Conservation (phyloP, 768 basidiomycete species). For the Rhodotorula diobovata region DNA sequence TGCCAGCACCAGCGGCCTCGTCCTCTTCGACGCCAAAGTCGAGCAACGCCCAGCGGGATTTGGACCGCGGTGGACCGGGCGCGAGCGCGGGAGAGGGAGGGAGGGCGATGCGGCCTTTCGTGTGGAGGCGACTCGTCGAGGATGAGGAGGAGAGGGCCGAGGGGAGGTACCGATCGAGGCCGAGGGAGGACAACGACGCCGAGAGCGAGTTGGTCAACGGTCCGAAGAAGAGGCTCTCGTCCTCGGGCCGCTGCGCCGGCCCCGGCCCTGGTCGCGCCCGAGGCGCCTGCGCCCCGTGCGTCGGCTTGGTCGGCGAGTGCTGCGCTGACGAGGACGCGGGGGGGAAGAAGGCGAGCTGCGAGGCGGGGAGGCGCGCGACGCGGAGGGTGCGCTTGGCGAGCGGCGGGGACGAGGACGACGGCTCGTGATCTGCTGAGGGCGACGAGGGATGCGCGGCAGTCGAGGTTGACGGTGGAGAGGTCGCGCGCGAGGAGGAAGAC, state of each 20-base stretch:
- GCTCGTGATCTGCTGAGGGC: neutral
- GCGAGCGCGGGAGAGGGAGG: neutral
- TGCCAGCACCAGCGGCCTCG: neutral
- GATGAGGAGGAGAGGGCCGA: neutral
- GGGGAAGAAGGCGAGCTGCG: constrained; percentile 31
- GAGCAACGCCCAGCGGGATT: constrained; percentile 4
- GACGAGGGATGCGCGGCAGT: neutral
- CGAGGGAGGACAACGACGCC: neutral
- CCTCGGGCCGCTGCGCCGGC: neutral
- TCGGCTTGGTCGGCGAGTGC: neutral
- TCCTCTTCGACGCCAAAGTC: constrained; percentile 18
- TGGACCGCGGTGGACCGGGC: neutral
- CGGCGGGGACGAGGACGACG: neutral
- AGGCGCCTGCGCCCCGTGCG: neutral
- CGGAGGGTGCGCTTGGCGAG: constrained; percentile 23
- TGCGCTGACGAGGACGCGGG: neutral
- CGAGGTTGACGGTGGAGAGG: too few species aligned
- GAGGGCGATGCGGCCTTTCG: neutral
- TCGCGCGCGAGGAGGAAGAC: neutral
- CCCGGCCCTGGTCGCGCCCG: too few species aligned
- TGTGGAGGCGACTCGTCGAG: neutral
- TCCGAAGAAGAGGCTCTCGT: constrained; percentile 19
- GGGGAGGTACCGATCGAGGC: neutral
- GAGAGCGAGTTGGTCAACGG: constrained; percentile 7
- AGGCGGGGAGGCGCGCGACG: constrained; percentile 19